Conservation (phyloP, 768 basidiomycete species). For the Leccinum variicolor region DNA sequence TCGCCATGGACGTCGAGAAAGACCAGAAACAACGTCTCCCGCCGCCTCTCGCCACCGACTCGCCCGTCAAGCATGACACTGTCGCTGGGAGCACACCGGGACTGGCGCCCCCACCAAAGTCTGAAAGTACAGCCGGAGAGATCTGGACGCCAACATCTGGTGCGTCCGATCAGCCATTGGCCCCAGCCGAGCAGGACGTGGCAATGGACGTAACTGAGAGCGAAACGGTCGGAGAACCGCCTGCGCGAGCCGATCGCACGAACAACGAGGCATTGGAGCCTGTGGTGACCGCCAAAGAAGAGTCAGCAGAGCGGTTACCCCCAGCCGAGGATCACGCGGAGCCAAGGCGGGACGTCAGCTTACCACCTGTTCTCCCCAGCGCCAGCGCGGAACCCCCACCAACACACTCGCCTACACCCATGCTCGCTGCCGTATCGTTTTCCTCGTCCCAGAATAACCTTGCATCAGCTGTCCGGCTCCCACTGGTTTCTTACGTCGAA, state of each 20-base stretch:
- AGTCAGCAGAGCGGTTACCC: slow-evolving; percentile 5
- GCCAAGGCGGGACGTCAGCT: slow-evolving; percentile 24
- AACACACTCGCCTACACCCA: slow-evolving; percentile 10
- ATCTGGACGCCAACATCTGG: not conserved
- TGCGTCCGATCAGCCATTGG: slow-evolving; percentile 25
- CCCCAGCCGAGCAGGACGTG: slow-evolving; percentile 19
- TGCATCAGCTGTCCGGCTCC: slow-evolving; percentile 13
- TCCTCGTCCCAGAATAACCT: slow-evolving; percentile 1
- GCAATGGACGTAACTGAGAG: slow-evolving; percentile 23
- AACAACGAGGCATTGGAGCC: slow-evolving; percentile 1
- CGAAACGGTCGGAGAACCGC: slow-evolving; percentile 13
- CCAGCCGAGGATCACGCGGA: slow-evolving; percentile 13
- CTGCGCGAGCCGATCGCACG: slow-evolving; percentile 7
- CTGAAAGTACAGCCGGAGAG: slow-evolving; percentile 10
- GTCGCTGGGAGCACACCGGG: not conserved
- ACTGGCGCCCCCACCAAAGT: slow-evolving; percentile 2
- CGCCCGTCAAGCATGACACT: not conserved
- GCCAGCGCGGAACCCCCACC: slow-evolving; percentile 7
- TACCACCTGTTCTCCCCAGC: slow-evolving; percentile 14
- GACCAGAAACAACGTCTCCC: slow-evolving; percentile 6
- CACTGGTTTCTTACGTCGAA: slow-evolving; percentile 23
- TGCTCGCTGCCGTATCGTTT: slow-evolving; percentile 15
- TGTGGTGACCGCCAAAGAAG: slow-evolving; percentile 1
- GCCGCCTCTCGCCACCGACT: not conserved
- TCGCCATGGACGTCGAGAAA: slow-evolving; percentile 25